Evolutionary conservation across 1,284 basidiomycete species (phyloP).

Genomic region (Sporisorium exsertum): DNA sequence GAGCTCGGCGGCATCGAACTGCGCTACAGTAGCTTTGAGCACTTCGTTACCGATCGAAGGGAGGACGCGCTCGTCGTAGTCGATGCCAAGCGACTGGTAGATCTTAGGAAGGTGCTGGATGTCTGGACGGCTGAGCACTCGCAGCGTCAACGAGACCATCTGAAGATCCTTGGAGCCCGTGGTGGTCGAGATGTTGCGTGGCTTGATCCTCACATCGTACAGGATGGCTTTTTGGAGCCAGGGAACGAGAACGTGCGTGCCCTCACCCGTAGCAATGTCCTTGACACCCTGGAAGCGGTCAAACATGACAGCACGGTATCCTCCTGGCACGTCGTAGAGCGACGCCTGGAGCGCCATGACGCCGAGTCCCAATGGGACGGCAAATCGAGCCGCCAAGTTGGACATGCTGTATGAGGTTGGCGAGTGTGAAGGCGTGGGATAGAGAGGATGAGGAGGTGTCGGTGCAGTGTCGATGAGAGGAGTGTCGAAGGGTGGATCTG

Average conservation of each 20-base stretch:
- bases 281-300: slow-evolving; percentile 93
- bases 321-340: slow-evolving; percentile 72
- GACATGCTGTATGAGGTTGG: slow-evolving; percentile 29
- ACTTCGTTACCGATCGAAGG: slow-evolving; percentile 90
- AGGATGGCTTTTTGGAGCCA: slow-evolving; percentile 91
- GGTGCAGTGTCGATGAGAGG: not conserved
- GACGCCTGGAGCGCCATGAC: slow-evolving; percentile 69
- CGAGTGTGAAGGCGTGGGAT: not conserved
- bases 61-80: slow-evolving; percentile 94
- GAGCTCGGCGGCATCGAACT: slow-evolving; percentile 97
- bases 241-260: slow-evolving; percentile 96
- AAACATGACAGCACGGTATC: slow-evolving; percentile 96
- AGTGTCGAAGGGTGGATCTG: slow-evolving; percentile 1
- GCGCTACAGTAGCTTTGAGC: slow-evolving; percentile 92
- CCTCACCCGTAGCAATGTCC: slow-evolving; percentile 73
- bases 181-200: slow-evolving; percentile 91
- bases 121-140: slow-evolving; percentile 94
- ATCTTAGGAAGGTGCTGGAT: slow-evolving; percentile 88
- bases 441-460: not conserved
- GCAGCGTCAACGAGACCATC: slow-evolving; percentile 91
- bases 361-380: slow-evolving; percentile 68
- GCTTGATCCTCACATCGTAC: slow-evolving; percentile 98
- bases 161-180: slow-evolving; percentile 96
- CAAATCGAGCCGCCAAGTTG: slow-evolving; percentile 47
- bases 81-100: slow-evolving; percentile 91